Evolutionary conservation across 1,284 basidiomycete genomes (phyloP).

Genomic region (Cryptococcus sp.): DNA sequence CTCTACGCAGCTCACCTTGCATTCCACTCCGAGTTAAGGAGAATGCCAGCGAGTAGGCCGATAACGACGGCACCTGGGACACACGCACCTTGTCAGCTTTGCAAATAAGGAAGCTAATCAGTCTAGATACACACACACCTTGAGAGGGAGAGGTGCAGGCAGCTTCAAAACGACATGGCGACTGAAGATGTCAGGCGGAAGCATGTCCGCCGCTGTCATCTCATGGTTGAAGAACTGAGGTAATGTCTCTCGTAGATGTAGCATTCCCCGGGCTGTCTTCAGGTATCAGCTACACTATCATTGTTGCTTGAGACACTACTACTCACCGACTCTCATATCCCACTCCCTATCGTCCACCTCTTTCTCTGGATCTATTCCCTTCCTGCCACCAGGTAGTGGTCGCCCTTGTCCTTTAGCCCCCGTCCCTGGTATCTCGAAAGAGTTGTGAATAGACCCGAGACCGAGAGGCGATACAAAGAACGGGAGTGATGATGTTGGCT

Average conservation of each 20-base stretch:
- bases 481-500: slow-evolving; percentile 15
- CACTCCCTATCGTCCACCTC: slow-evolving; percentile 48
- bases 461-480: slow-evolving; percentile 30
- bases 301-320: background rate
- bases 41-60: slow-evolving; percentile 44
- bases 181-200: slow-evolving; percentile 46
- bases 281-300: background rate
- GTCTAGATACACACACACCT: slow-evolving; percentile 26
- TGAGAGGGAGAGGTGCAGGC: slow-evolving; percentile 44
- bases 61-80: slow-evolving; percentile 38
- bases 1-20: slow-evolving; percentile 36
- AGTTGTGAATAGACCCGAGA: background rate
- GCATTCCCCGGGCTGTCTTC: slow-evolving; percentile 38
- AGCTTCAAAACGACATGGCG: slow-evolving; percentile 41
- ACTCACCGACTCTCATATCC: slow-evolving; percentile 48
- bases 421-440: background rate
- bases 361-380: slow-evolving; percentile 25
- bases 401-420: slow-evolving; percentile 23
- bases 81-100: background rate
- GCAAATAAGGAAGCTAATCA: background rate
- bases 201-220: slow-evolving; percentile 28
- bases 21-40: slow-evolving; percentile 46
- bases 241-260: slow-evolving; percentile 48
- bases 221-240: slow-evolving; percentile 42
- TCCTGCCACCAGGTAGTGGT: slow-evolving; percentile 4